Conservation (phyloP, 352 stramenopile genomes). For the Phytopythium chamaehyphon region DNA sequence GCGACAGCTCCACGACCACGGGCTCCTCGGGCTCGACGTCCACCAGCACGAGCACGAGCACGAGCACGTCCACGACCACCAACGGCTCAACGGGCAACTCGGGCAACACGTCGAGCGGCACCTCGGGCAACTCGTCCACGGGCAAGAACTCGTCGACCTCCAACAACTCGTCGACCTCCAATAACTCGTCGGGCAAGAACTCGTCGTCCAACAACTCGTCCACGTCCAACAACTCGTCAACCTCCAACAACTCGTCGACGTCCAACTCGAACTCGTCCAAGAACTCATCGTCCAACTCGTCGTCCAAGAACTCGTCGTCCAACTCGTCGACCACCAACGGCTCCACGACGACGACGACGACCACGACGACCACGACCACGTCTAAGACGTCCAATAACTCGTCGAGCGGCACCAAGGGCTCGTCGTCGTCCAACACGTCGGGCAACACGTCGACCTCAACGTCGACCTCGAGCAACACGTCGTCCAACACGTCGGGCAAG, state of each 20-base stretch:
- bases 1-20: conserved; percentile 1
- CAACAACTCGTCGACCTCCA: no score
- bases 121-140: background rate
- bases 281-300: background rate
- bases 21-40: background rate
- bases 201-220: background rate
- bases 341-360: background rate
- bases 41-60: conserved; percentile 1
- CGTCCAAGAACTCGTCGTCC: conserved; percentile 2
- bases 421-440: conserved; percentile 4
- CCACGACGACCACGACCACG: conserved; percentile 1
- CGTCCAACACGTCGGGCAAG: conserved; percentile 2
- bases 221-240: background rate
- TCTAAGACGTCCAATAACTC: background rate
- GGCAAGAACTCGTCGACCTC: background rate
- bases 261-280: conserved; percentile 1
- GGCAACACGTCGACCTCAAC: conserved; percentile 4
- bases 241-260: background rate
- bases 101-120: conserved; percentile 5
- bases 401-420: background rate
- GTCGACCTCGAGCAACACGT: conserved; percentile 3
- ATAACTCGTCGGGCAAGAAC: conserved; percentile 5
- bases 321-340: conserved; percentile 2
- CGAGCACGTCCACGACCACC: conserved; percentile 8
- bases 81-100: background rate